Conservation (phyloP, 148 eudicot genomes). For the Persicaria maculosa region DNA sequence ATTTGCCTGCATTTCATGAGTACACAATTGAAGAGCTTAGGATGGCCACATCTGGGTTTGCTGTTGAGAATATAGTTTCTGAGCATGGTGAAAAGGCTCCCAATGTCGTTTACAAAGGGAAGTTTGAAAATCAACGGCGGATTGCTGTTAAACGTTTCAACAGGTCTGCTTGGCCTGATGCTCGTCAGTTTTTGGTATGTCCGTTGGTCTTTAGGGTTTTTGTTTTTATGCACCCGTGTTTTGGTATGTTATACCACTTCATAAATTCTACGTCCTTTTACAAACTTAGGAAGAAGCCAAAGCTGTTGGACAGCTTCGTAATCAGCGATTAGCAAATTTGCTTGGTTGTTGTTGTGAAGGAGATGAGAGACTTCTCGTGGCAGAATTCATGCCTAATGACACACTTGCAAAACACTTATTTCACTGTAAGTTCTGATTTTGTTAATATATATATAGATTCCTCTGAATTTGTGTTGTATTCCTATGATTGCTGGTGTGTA, state of each 20-base stretch:
- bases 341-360: conserved; percentile 93
- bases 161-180: conserved; percentile 96
- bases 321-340: conserved; percentile 63
- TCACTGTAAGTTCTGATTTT: conserved; percentile 60
- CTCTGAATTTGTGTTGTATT: background rate
- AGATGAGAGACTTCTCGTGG: conserved; percentile 80
- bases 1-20: conserved; percentile 60
- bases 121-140: conserved; percentile 71
- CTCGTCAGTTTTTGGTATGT: conserved; percentile 75
- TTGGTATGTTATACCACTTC: background rate
- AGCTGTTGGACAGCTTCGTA: conserved; percentile 89
- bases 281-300: conserved; percentile 77
- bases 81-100: conserved; percentile 99
- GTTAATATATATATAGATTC: background rate
- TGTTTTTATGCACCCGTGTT: background rate
- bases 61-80: conserved; percentile 88
- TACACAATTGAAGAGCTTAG: conserved; percentile 68
- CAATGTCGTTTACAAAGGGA: conserved; percentile 85
- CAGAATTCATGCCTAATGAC: conserved; percentile 96
- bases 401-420: conserved; percentile 91
- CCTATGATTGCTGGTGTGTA: background rate
- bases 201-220: background rate
- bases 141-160: conserved; percentile 92
- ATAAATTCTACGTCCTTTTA: background rate
- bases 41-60: conserved; percentile 83